phyloP scores from a whole-genome alignment of 345 rosid genomes.

The Euphorbia tirucalli region DNA sequence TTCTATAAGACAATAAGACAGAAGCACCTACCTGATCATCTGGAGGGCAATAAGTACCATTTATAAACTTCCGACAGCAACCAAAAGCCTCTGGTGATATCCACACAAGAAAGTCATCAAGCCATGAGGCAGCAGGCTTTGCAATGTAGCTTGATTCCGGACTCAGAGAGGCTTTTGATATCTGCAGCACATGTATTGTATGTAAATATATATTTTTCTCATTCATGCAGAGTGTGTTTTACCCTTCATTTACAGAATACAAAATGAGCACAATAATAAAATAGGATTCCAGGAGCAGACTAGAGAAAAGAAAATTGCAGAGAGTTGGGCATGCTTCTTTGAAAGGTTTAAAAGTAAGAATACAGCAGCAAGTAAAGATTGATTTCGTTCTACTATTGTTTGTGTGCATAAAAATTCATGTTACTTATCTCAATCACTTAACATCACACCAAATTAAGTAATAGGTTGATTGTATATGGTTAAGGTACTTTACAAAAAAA shows the following conservation, averaged over 20 bases:
- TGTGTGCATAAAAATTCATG: neutral
- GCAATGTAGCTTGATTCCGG: conserved; percentile 93
- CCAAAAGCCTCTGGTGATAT: conserved; percentile 98
- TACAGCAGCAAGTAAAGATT: neutral
- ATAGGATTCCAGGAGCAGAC: neutral
- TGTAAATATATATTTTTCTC: neutral
- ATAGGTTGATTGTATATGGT: too few relatives aligned
- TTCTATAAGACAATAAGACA: conserved; percentile 19
- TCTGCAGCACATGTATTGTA: conserved; percentile 34
- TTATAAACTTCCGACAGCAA: conserved; percentile 86
- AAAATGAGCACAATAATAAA: neutral
- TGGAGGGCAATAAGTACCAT: conserved; percentile 93
- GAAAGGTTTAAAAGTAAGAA: neutral
- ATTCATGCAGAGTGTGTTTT: neutral
- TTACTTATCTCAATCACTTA: neutral
- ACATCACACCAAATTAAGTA: too few relatives aligned
- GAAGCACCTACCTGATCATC: conserved; percentile 79
- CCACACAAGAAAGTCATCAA: conserved; percentile 97
- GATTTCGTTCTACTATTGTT: neutral
- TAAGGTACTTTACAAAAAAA: too few relatives aligned
- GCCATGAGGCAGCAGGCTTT: conserved; percentile 99
- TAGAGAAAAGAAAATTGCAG: neutral
- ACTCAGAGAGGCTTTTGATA: conserved; percentile 68
- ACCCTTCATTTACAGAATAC: neutral
- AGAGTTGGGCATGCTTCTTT: too few relatives aligned